Base-by-base conservation (phyloP, 345 rosid species). In the Eucalyptus camaldulensis region DNA sequence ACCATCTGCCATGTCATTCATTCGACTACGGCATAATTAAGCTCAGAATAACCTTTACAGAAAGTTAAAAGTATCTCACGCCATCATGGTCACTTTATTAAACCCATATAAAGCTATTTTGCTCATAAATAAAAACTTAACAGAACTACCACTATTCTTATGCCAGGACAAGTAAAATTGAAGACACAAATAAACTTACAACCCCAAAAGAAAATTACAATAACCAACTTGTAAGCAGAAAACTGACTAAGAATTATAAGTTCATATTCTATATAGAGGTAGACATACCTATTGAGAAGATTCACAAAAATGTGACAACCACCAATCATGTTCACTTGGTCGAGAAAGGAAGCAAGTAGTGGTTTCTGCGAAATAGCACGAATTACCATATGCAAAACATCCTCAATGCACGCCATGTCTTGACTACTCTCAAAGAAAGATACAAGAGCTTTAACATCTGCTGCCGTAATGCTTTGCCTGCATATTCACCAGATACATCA, bases 331-430 rank as follows among this genome's bases (percentile, higher is more conserved):
- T 96, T 96, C 89, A 97, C 96, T 94, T 96, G 98, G 87, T 97
- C 99, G 58, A 96, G 95, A 91, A 97, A 96, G 91, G 96, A 92
- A 90, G 93, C 92, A 92, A 96, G 98, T 90, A 96, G 88, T 88
- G 92, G 90, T 92, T 94, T 93, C 89, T 96, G 96, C 87, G 99
- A 95, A 87, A 96, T 92, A 90, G 97, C 96, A 92, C 98, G 98
- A 88, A 97, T 95, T 92, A 96, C 92, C 99, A 96, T 96, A 92
- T 95, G 98, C 88, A 97, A 89, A 90, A 96, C 94, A 94, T 97
- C 99, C 93, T 97, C 99, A 89, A 97, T 92, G 93, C 99, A 96
- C 69, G 96, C 89, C 95, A 95, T 94, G 94, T 97, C 99, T 90
- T 95, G 96, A 92, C 98, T 96, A 81, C 95, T 95, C 92, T 97